Percentiles rank a stretch among this genome's conserved stretches.
These are phyloP conservation scores for Mrakia frigida DNA, from an alignment of 768 basidiomycete species.

Conservation along the genomic window DNA sequence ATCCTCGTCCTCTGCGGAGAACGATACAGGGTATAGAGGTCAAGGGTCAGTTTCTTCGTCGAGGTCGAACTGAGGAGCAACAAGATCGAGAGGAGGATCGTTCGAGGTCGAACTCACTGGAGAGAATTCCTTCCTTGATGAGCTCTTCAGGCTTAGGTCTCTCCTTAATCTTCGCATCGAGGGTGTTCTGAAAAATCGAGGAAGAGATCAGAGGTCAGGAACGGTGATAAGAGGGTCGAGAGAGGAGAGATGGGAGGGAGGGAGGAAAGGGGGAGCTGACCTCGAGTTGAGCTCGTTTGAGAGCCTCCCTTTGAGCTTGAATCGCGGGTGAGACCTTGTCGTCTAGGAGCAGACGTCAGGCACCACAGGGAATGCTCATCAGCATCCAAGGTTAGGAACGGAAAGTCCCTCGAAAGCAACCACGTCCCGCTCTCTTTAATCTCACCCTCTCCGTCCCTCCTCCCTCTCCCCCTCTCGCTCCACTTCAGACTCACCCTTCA, in stretches of 20 bases:
- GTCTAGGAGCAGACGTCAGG: constrained; percentile 46
- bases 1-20: constrained; percentile 29
- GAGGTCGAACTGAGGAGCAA: not conserved
- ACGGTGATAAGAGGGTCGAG: not conserved
- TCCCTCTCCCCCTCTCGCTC: no score
- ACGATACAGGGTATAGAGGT: no score
- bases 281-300: constrained; percentile 61
- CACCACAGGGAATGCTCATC: not conserved
- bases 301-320: constrained; percentile 56
- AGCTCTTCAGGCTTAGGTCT: constrained; percentile 61
- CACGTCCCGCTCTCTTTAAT: not conserved
- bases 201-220: not conserved
- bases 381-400: not conserved
- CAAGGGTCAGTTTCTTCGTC: not conserved
- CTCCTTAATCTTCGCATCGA: constrained; percentile 57
- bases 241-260: not conserved
- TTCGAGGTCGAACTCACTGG: constrained; percentile 41
- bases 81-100: not conserved
- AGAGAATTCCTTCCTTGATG: constrained; percentile 61
- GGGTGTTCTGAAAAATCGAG: constrained; percentile 53
- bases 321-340: constrained; percentile 60
- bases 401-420: not conserved
- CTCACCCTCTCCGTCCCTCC: not conserved
- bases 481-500: constrained; percentile 52
- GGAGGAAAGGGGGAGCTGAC: constrained; percentile 43